Base-by-base conservation (phyloP, 2,329 filamentous ascomycete species). In the Cytospora paraplurivora region DNA sequence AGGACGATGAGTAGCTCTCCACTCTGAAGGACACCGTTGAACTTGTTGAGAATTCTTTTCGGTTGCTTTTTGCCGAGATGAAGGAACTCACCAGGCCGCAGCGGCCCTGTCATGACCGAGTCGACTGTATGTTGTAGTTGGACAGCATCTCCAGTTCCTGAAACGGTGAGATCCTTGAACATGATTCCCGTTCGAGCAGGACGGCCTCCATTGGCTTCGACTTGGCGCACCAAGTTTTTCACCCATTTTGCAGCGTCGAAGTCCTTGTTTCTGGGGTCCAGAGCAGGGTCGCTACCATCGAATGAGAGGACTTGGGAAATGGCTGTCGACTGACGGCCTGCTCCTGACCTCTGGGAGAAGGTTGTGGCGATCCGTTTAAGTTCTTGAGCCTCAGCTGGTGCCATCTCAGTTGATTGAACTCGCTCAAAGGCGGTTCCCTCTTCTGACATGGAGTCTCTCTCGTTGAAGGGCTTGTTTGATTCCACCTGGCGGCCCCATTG, bases 1-100 rank as follows among this genome's bases (percentile, higher is more conserved):
- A 92, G 80, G 1, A 91, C 88, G 1, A 90, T 82, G 21, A 91
- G 73, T 72, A 91, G 84, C 77, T 92, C 88, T 4, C 88, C 88
- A 56, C 79, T 81, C 63, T 82, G 78, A 15, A 91, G 73, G 3
- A 90, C 67, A 4, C 89, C 89, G 68, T 90, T 83, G 65, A 91
- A 89, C 62, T 81, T 76, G 73, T 77, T 79, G 19, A 91, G 75
- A 66, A 91, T 91, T 38, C 86, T 81, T 67, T 86, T 88, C 13
- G 75, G 77, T 37, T 76, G 69, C 64, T 79, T 77, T 53, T 75
- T 76, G 1, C 72, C 71, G 15, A 76, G 79, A 27, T 78, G 81
- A 56, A 90, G 78, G 50, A 82, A 75, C 62, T 90, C 84, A 1
- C 82, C 78, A 0, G 85, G 71, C 1, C 85, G 79, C 27, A 90